phyloP scores from a whole-genome alignment of 1,284 basidiomycete species.

The Ustilago lituana region DNA sequence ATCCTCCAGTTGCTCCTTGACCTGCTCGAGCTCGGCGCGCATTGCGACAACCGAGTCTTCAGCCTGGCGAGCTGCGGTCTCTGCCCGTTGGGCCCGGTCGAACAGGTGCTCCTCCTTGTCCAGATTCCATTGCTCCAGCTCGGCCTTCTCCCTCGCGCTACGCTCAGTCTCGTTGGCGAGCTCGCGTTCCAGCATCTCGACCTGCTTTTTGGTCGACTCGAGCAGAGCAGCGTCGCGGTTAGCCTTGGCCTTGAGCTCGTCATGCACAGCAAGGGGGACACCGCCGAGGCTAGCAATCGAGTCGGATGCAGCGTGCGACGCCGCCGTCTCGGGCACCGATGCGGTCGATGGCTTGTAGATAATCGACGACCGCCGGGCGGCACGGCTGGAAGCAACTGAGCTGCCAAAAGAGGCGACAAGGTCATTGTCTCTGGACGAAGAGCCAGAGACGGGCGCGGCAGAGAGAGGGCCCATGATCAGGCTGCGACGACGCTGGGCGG shows the following conservation, averaged over 20 bases:
- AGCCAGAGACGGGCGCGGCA: constrained; percentile 2
- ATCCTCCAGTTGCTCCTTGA: constrained; percentile 52
- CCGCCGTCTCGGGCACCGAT: constrained; percentile 15
- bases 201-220: constrained; percentile 49
- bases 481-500: constrained; percentile 40
- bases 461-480: constrained; percentile 37
- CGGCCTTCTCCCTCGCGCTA: constrained; percentile 42
- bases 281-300: constrained; percentile 31
- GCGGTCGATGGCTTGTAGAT: constrained; percentile 49
- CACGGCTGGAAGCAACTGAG: constrained; percentile 17
- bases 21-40: constrained; percentile 30
- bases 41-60: constrained; percentile 20
- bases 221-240: constrained; percentile 47
- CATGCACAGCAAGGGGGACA: constrained; percentile 50
- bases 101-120: constrained; percentile 51
- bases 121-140: constrained; percentile 54
- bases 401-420: constrained; percentile 18
- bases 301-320: constrained; percentile 26
- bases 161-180: constrained; percentile 49
- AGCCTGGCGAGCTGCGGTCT: constrained; percentile 24
- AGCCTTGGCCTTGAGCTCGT: constrained; percentile 56
- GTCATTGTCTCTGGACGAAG: constrained; percentile 39
- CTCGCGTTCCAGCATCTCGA: constrained; percentile 51
- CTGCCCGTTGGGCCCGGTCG: constrained; percentile 45
- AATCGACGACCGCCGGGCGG: constrained; percentile 42